Evolutionary conservation across 768 basidiomycete species (phyloP).

Genomic region (Pisolithus orientalis): DNA sequence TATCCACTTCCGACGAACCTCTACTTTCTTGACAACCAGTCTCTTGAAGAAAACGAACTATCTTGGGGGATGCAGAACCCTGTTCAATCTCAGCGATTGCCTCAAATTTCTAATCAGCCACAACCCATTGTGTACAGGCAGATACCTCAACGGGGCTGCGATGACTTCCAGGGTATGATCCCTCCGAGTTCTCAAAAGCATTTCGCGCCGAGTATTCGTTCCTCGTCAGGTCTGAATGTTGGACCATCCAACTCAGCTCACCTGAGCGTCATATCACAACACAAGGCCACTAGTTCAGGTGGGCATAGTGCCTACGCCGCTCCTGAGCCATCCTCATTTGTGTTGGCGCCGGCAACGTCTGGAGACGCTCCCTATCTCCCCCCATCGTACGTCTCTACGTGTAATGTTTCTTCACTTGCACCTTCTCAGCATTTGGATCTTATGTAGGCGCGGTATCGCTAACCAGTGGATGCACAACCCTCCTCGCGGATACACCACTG

Average conservation of each 20-base stretch:
- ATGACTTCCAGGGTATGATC: slow-evolving; percentile 4
- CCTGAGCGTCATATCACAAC: slow-evolving; percentile 4
- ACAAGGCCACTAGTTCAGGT: not conserved
- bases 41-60: slow-evolving; percentile 2
- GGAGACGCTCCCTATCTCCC: not conserved
- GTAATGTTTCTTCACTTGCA: not conserved
- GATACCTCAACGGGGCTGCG: slow-evolving; percentile 5
- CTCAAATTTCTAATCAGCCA: slow-evolving; percentile 4
- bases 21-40: slow-evolving; percentile 2
- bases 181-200: slow-evolving; percentile 7
- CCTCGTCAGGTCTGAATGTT: slow-evolving; percentile 1
- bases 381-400: slow-evolving; percentile 7
- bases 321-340: not conserved
- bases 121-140: not conserved
- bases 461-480: slow-evolving; percentile 16
- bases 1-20: slow-evolving; percentile 20
- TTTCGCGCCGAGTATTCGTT: slow-evolving; percentile 7
- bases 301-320: slow-evolving; percentile 1
- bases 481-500: slow-evolving; percentile 4
- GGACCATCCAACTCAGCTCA: slow-evolving; percentile 3
- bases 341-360: not conserved
- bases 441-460: slow-evolving; percentile 7
- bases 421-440: not conserved
- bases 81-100: not conserved
- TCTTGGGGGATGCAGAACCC: slow-evolving; percentile 3